A percentile compares a stretch with the other conserved stretches of the same genome.
phyloP scores from a whole-genome alignment of 768 basidiomycete genomes.

The Tephrocybe rancida region DNA sequence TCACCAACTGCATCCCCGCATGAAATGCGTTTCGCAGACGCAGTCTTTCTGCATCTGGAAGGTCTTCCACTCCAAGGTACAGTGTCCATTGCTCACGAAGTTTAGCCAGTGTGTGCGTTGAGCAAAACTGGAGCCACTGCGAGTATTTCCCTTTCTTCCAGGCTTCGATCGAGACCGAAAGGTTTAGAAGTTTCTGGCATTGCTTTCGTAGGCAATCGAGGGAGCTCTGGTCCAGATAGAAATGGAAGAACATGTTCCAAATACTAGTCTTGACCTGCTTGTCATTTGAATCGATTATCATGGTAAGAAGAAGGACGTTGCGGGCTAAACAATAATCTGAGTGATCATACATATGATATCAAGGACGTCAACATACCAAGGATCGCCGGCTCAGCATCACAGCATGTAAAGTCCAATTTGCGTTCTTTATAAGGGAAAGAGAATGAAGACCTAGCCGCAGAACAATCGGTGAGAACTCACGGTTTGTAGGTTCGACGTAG shows the following conservation, averaged over 20 bases:
- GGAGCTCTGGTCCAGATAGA: slow-evolving; percentile 42
- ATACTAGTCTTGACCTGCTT: slow-evolving; percentile 16
- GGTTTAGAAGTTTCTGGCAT: slow-evolving; percentile 36
- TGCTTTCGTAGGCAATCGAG: slow-evolving; percentile 36
- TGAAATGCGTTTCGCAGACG: slow-evolving; percentile 22
- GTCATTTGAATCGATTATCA: slow-evolving; percentile 36
- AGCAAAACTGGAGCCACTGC: slow-evolving; percentile 37
- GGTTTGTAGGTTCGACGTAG: slow-evolving; percentile 24
- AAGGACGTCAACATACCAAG: slow-evolving; percentile 33
- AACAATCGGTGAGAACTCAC: slow-evolving; percentile 20
- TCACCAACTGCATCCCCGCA: slow-evolving; percentile 19
- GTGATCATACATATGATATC: neutral
- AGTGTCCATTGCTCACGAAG: slow-evolving; percentile 43
- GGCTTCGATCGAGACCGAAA: slow-evolving; percentile 29
- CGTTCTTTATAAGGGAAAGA: slow-evolving; percentile 22
- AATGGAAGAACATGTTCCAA: slow-evolving; percentile 54
- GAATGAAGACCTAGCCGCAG: neutral
- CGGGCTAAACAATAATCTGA: slow-evolving; percentile 35
- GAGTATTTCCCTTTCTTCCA: slow-evolving; percentile 47
- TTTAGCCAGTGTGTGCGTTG: slow-evolving; percentile 35
- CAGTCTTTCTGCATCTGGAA: slow-evolving; percentile 20
- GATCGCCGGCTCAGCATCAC: slow-evolving; percentile 49
- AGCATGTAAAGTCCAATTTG: slow-evolving; percentile 50
- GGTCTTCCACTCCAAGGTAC: slow-evolving; percentile 30
- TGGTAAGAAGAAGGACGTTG: slow-evolving; percentile 46